Percentiles rank a stretch among this genome's conserved stretches.
Conservation (phyloP, 306 rosid genomes). For the Trifolium fragiferum region DNA sequence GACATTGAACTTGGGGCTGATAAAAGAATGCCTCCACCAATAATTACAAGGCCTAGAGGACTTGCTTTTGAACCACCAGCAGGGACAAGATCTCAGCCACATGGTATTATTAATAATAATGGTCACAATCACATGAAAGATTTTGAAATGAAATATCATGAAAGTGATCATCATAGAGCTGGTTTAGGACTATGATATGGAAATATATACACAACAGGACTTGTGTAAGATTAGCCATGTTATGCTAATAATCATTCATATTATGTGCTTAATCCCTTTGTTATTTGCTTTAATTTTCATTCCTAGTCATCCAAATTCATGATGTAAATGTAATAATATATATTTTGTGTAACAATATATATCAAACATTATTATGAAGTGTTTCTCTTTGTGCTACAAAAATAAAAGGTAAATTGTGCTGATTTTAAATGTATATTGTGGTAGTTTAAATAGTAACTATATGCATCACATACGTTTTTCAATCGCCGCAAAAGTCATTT, state of each 20-base stretch:
- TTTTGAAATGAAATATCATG: conserved; percentile 47
- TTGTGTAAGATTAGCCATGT: background rate
- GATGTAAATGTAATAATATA: background rate
- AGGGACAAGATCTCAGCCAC: conserved; percentile 34
- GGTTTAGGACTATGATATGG: conserved; percentile 45
- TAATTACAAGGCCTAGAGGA: conserved; percentile 42
- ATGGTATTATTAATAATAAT: conserved; percentile 31
- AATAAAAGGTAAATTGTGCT: too few relatives aligned
- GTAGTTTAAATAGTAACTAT: too few relatives aligned
- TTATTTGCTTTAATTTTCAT: background rate
- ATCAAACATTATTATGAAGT: too few relatives aligned
- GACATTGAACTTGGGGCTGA: conserved; percentile 71
- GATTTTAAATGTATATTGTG: too few relatives aligned
- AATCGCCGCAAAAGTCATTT: too few relatives aligned
- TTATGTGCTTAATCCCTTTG: too few relatives aligned
- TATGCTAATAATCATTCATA: background rate
- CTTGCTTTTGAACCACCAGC: conserved; percentile 27
- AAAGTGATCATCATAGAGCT: conserved; percentile 48
- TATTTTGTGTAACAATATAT: too few relatives aligned
- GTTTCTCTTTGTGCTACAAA: too few relatives aligned
- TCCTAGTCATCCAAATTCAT: background rate
- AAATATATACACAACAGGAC: background rate
- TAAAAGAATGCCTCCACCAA: conserved; percentile 47
- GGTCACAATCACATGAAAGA: conserved; percentile 42
- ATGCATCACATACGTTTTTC: too few relatives aligned